phyloP scores from a whole-genome alignment of 192 early-diverging fungal genomes.

The Gamsiella multidivaricata region DNA sequence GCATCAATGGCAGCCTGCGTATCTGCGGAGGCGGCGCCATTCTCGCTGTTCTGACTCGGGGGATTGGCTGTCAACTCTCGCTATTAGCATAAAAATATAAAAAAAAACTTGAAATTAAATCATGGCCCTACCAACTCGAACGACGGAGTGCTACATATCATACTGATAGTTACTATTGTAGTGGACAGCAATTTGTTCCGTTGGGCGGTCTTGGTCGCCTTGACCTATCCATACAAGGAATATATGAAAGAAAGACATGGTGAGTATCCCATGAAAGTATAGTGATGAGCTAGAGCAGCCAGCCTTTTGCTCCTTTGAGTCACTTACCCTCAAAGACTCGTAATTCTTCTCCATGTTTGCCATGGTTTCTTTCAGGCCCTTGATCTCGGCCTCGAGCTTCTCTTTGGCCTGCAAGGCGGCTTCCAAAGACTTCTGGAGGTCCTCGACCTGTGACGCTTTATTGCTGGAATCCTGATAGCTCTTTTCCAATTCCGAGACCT shows the following conservation, averaged over 20 bases:
- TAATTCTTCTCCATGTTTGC: slow-evolving; percentile 22
- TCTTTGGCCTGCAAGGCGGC: slow-evolving; percentile 9
- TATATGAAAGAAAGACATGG: too few relatives aligned
- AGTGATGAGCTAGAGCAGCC: too few relatives aligned
- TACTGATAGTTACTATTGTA: too few relatives aligned
- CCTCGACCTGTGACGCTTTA: slow-evolving; percentile 8
- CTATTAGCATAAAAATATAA: neutral
- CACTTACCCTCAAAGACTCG: slow-evolving; percentile 26
- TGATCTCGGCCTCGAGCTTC: slow-evolving; percentile 20
- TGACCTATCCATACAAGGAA: too few relatives aligned
- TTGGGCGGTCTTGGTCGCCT: too few relatives aligned
- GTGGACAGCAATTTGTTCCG: too few relatives aligned
- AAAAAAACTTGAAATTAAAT: too few relatives aligned
- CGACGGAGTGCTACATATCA: neutral
- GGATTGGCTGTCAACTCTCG: neutral
- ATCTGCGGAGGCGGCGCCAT: neutral
- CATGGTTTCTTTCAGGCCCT: slow-evolving; percentile 18
- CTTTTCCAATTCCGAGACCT: slow-evolving; percentile 55
- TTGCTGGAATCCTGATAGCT: slow-evolving; percentile 14
- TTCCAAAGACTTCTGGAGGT: slow-evolving; percentile 15
- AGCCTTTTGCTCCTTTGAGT: too few relatives aligned
- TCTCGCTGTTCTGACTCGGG: too few relatives aligned
- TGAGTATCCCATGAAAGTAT: too few relatives aligned
- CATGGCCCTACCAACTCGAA: too few relatives aligned
- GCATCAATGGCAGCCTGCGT: slow-evolving; percentile 29